Percentiles rank a stretch among this genome's conserved stretches.
These are phyloP conservation scores for Sideroxylon spinosum DNA, from an alignment of 179 eudicot species.

Conservation along the genomic window DNA sequence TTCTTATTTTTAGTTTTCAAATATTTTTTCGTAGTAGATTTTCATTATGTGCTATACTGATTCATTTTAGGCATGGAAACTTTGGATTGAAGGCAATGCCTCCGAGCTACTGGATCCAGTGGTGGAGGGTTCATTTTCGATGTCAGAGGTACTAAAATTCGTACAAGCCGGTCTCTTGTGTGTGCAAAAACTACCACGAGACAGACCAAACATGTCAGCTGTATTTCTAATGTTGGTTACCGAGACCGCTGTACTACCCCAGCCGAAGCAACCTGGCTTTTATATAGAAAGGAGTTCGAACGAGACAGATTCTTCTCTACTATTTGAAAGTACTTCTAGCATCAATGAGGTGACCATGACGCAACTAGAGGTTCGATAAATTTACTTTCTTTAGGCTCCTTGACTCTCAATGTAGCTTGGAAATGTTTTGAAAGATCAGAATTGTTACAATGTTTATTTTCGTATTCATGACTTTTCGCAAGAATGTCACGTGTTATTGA, in stretches of 20 bases:
- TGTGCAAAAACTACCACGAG: slow-evolving; percentile 9
- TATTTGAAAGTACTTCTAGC: background rate
- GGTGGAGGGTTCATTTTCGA: slow-evolving; percentile 4
- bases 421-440: no score
- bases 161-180: slow-evolving; percentile 18
- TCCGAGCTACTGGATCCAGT: slow-evolving; percentile 11
- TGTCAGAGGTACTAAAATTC: slow-evolving; percentile 5
- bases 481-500: no score
- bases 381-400: no score
- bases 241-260: slow-evolving; percentile 10
- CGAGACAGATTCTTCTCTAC: background rate
- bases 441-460: no score
- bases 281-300: background rate
- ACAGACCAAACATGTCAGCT: slow-evolving; percentile 14
- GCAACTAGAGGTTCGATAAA: background rate
- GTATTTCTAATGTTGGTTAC: slow-evolving; percentile 13
- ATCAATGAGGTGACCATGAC: background rate
- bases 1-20: background rate
- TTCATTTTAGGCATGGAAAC: slow-evolving; percentile 16
- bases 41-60: background rate
- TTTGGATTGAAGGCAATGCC: slow-evolving; percentile 13
- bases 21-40: background rate
- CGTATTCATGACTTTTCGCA: no score
- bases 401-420: no score
- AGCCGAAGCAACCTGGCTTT: slow-evolving; percentile 23